Evolutionary conservation across 441 rosid species (phyloP).

Genomic region (Biscutella laevigata): DNA sequence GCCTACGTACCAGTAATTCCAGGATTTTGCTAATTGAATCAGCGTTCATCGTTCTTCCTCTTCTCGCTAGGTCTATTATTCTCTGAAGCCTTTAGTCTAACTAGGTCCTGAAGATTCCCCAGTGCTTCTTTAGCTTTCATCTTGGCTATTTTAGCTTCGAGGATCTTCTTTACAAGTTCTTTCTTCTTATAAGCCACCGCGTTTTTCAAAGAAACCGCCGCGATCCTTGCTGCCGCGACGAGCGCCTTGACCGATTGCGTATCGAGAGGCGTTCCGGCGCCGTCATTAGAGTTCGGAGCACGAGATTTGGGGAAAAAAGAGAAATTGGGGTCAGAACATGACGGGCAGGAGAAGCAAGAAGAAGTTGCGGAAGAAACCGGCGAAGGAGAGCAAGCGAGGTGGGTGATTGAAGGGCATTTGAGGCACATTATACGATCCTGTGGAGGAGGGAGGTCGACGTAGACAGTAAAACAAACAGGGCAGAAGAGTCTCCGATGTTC

Average conservation of each 20-base stretch:
- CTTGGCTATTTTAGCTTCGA: constrained; percentile 45
- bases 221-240: constrained; percentile 51
- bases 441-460: constrained; percentile 28
- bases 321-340: constrained; percentile 56
- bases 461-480: constrained; percentile 47
- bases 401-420: constrained; percentile 55
- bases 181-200: constrained; percentile 38
- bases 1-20: constrained; percentile 6
- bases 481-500: constrained; percentile 51
- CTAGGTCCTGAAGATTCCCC: constrained; percentile 41
- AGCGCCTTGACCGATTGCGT: constrained; percentile 40
- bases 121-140: constrained; percentile 62
- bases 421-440: constrained; percentile 38
- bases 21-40: not conserved
- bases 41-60: constrained; percentile 15
- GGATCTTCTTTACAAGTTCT: constrained; percentile 46
- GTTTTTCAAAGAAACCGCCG: constrained; percentile 36
- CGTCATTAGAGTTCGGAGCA: not conserved
- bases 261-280: constrained; percentile 21
- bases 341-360: constrained; percentile 46
- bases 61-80: constrained; percentile 6
- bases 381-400: constrained; percentile 37
- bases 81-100: constrained; percentile 17
- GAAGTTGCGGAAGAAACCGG: constrained; percentile 6
- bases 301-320: constrained; percentile 35